Conservation (phyloP, 106 monocot genomes). For the Triglochin maritima region DNA sequence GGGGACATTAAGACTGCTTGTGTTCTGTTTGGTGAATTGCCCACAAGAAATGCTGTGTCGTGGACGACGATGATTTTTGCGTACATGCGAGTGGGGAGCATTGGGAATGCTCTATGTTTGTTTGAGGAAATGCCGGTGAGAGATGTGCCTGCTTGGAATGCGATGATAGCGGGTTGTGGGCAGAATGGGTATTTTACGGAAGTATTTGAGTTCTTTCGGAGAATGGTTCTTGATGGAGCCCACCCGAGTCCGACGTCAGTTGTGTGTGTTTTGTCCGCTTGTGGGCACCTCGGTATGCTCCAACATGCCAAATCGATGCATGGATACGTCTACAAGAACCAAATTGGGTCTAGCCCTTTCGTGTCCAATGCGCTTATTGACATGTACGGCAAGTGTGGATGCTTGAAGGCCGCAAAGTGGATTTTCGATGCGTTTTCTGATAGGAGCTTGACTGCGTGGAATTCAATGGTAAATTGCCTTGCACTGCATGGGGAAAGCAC, state of each 20-base stretch:
- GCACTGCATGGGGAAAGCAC: conserved; percentile 62
- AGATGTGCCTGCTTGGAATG: conserved; percentile 84
- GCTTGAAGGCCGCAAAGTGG: conserved; percentile 44
- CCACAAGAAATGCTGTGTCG: conserved; percentile 54
- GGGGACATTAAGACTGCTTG: conserved; percentile 44
- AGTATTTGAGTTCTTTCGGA: conserved; percentile 31
- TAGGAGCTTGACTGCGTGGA: conserved; percentile 62
- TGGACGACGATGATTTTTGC: conserved; percentile 81
- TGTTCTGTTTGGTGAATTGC: conserved; percentile 53
- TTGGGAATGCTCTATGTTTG: conserved; percentile 51
- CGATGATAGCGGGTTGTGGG: conserved; percentile 51
- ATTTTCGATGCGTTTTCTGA: conserved; percentile 32
- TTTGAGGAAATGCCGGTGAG: conserved; percentile 84
- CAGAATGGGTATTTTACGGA: conserved; percentile 86
- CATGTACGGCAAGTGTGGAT: conserved; percentile 96
- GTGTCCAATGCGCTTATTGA: conserved; percentile 73
- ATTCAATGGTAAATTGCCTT: conserved; percentile 90
- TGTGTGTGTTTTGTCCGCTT: conserved; percentile 58
- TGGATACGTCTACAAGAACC: conserved; percentile 37
- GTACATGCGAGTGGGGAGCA: conserved; percentile 38
- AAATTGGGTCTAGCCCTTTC: conserved; percentile 22
- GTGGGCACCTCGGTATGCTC: conserved; percentile 76
- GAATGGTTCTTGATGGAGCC: conserved; percentile 33
- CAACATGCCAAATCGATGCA: conserved; percentile 57
- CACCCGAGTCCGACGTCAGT: conserved; percentile 58